These are phyloP conservation scores for Yarrowia phangngaensis DNA, from an alignment of 805 yeast genomes.

Conservation along the genomic window DNA sequence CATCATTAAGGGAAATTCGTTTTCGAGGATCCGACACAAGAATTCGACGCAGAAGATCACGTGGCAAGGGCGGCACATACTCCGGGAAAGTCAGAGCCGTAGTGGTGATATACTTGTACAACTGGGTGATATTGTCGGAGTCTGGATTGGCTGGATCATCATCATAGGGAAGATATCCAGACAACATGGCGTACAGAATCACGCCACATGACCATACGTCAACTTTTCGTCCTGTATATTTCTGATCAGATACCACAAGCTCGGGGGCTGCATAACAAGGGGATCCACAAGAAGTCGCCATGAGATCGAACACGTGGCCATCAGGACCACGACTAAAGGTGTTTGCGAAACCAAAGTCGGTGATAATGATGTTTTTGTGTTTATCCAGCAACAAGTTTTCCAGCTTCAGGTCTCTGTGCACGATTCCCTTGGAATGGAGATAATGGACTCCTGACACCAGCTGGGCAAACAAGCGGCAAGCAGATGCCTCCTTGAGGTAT, in stretches of 20 bases:
- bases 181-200: constrained; percentile 90
- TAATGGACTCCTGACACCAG: constrained; percentile 90
- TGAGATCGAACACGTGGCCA: constrained; percentile 50
- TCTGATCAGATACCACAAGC: constrained; percentile 77
- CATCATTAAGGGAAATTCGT: constrained; percentile 64
- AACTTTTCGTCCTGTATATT: constrained; percentile 88
- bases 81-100: constrained; percentile 95
- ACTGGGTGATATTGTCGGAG: constrained; percentile 85
- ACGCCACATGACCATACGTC: constrained; percentile 98
- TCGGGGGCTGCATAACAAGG: constrained; percentile 99
- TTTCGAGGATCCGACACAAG: constrained; percentile 76
- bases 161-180: constrained; percentile 96
- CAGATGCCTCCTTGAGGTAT: constrained; percentile 78
- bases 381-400: constrained; percentile 76
- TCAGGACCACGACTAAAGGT: constrained; percentile 48
- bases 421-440: constrained; percentile 74
- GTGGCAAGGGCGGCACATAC: constrained; percentile 80
- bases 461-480: constrained; percentile 87
- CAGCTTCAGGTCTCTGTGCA: constrained; percentile 72
- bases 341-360: constrained; percentile 95
- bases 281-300: constrained; percentile 95
- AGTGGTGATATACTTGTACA: constrained; percentile 85
- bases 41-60: constrained; percentile 82
- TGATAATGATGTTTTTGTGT: constrained; percentile 77
- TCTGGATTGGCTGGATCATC: constrained; percentile 97